Evolutionary conservation across 345 rosid species (phyloP).

Genomic region (Linum usitatissimum): DNA sequence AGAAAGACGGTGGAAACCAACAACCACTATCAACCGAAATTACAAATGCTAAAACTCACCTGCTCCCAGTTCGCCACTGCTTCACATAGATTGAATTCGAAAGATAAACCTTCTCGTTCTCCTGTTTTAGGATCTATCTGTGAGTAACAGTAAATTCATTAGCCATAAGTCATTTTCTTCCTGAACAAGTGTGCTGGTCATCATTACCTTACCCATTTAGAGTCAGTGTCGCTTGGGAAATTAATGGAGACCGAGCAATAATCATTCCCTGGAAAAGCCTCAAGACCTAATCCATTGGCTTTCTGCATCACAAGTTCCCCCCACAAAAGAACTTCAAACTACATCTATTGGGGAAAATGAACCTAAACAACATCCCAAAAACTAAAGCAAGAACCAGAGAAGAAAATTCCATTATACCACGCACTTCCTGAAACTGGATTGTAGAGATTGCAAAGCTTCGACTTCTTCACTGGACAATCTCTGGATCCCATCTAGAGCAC

Average conservation of each 20-base stretch:
- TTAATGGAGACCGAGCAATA: conserved; percentile 50
- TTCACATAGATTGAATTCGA: conserved; percentile 78
- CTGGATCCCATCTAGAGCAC: conserved; percentile 34
- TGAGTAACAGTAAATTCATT: not conserved
- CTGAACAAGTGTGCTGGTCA: not conserved
- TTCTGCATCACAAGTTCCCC: conserved; percentile 34
- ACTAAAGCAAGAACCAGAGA: not conserved
- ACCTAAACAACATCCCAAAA: not conserved
- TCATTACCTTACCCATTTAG: conserved; percentile 64
- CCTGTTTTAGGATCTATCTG: conserved; percentile 91
- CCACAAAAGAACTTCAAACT: not conserved
- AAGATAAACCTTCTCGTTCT: conserved; percentile 64
- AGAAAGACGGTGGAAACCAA: not conserved
- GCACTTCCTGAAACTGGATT: conserved; percentile 63
- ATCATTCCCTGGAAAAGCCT: conserved; percentile 49
- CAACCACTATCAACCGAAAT: not conserved
- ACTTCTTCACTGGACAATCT: conserved; percentile 53
- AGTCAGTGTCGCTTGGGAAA: conserved; percentile 62
- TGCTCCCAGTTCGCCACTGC: conserved; percentile 95
- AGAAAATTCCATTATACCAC: conserved; percentile 41
- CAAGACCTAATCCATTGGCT: conserved; percentile 83
- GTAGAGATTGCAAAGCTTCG: conserved; percentile 56
- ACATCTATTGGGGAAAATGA: too few species aligned
- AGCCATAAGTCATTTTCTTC: not conserved
- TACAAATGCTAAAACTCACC: conserved; percentile 22